Base-by-base conservation (phyloP, 2,329 filamentous ascomycete genomes). In the Pseudogymnoascus sp. region DNA sequence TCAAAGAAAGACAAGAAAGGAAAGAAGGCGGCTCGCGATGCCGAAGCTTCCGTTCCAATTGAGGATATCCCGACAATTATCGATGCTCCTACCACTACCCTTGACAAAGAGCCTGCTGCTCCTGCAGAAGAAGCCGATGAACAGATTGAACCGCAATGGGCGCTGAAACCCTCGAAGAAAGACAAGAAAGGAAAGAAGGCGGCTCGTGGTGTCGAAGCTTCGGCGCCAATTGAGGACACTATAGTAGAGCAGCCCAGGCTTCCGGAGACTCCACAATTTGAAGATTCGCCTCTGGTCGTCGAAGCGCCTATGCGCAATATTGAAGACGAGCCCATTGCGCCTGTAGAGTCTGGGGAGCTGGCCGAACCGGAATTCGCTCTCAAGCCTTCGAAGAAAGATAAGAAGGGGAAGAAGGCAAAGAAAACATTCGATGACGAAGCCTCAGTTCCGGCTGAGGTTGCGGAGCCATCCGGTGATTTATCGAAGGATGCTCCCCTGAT, bases 361-460 rank as follows among this genome's bases (percentile, higher is more conserved):
- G 55, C 19, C 30, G 55, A 57, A 57, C 8, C 35, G 3, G 30
- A 35, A n/a, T 39, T 15, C 18, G 30, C 55, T 7, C 13, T 57
- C 30, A 39, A 57, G 13, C 35, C 35, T 15, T 62, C 60, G 62
- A 52, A 23, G 23, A 65, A 63, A 52, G 57, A 65, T 34, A 63
- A 63, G 48, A 67, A 69, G 61, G 63, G 69, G 8, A 78, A 77
- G 68, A 76, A 77, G 67, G 62, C n/a, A 30, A 52, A 52, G 26
- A 52, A 52, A 30, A 10, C 26, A 30, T 33, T 30, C n/a, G 45
- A 52, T 30, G 45, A 52, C n/a, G n/a, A 19, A 8, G 9, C 5
- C 55, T 10, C 30, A 8, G 55, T 57, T n/a, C 12, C 30, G 5
- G 30, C 10, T 28, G 30, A 57, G 30, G 18, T 10, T 10, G 28